Percentiles rank a stretch among this genome's conserved stretches.
phyloP scores from a whole-genome alignment of 306 rosid genomes.

The Quercus aquifolioides region DNA sequence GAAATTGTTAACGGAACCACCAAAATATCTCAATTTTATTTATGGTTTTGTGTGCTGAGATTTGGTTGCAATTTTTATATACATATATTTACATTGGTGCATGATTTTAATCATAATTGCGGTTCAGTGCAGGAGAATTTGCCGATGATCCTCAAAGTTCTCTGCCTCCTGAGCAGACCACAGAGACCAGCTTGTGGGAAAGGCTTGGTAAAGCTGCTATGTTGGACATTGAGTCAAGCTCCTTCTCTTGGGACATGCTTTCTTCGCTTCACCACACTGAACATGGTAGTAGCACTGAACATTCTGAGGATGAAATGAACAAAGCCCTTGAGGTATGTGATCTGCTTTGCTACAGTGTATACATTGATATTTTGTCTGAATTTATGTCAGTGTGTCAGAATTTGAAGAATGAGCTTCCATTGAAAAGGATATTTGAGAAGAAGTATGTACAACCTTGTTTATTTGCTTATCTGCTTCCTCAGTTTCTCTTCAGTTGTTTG shows the following conservation, averaged over 20 bases:
- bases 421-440: constrained; percentile 12
- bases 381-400: neutral
- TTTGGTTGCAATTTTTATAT: neutral
- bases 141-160: constrained; percentile 30
- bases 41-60: neutral
- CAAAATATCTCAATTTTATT: neutral
- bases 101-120: constrained; percentile 12
- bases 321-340: constrained; percentile 73
- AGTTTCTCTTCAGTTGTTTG: constrained; percentile 35
- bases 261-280: constrained; percentile 83
- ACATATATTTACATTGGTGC: neutral
- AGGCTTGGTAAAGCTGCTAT: constrained; percentile 85
- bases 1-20: neutral
- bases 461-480: constrained; percentile 26
- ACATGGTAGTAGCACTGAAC: constrained; percentile 67
- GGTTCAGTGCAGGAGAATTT: constrained; percentile 53
- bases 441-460: constrained; percentile 3
- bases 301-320: constrained; percentile 82
- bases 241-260: constrained; percentile 79
- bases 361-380: neutral
- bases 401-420: constrained; percentile 5
- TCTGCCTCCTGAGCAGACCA: constrained; percentile 37
- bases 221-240: constrained; percentile 64
- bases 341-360: constrained; percentile 1
- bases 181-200: constrained; percentile 81